Percentiles rank a stretch among this genome's conserved stretches.
These are phyloP conservation scores for Backusella morwellensis DNA, from an alignment of 192 early-diverging fungal genomes.

Conservation along the genomic window DNA sequence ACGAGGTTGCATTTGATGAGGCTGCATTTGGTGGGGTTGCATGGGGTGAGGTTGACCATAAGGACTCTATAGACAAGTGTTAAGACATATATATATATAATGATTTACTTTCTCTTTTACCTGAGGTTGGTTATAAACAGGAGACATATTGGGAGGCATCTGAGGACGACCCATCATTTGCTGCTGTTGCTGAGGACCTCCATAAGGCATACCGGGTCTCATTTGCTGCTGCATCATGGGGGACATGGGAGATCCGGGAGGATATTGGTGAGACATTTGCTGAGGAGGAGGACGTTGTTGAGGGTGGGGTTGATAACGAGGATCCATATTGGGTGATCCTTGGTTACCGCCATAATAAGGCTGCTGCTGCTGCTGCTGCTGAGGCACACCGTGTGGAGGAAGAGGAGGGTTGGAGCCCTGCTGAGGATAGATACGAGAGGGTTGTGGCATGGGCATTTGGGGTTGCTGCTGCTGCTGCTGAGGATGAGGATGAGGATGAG, in stretches of 20 bases:
- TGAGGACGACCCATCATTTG: background rate
- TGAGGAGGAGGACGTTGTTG: slow-evolving; percentile 5
- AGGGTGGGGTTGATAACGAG: background rate
- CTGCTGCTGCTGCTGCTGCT: slow-evolving; percentile 1
- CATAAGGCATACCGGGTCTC: slow-evolving; percentile 11
- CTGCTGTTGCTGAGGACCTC: slow-evolving; percentile 10
- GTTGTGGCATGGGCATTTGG: slow-evolving; percentile 9
- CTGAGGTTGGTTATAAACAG: slow-evolving; percentile 4
- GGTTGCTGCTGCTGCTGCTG: background rate
- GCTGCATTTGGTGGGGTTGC: slow-evolving; percentile 20
- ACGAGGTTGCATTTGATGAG: background rate
- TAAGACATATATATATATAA: background rate
- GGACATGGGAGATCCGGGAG: background rate
- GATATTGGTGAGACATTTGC: background rate
- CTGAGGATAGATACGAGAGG: slow-evolving; percentile 6
- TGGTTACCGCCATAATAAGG: slow-evolving; percentile 3
- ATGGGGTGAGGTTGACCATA: slow-evolving; percentile 41
- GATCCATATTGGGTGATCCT: background rate
- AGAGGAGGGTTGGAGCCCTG: background rate
- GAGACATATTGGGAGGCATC: background rate
- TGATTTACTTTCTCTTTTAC: background rate
- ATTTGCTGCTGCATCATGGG: slow-evolving; percentile 16
- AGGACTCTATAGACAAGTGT: background rate
- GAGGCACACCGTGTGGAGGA: slow-evolving; percentile 7
- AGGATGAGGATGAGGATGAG: background rate